Base-by-base conservation (phyloP, 768 basidiomycete genomes). In the Termitomyces sp. region DNA sequence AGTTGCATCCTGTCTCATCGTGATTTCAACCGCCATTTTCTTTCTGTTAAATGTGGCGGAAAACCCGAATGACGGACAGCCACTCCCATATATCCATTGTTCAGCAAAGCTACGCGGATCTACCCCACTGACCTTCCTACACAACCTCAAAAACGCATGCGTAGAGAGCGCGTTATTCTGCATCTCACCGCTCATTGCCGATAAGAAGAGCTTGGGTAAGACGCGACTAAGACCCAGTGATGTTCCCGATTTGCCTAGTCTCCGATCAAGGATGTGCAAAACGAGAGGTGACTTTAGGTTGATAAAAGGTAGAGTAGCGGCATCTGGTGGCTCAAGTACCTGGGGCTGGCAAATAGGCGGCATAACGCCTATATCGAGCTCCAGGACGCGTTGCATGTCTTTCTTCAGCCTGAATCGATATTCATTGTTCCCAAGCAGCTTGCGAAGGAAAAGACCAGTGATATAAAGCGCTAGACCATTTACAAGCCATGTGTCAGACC, bases 11-110 rank as follows among this genome's bases (percentile, higher is more conserved):
- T 98, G 96, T 59, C 87, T 81, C 85, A 98, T 94, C 3, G 88
- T 89, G 63, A 99, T 89, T 72, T 98, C 97, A 39, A 99, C 93
- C 1, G 94, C 90, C 89, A 98, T 97, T 74, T 95, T 94, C 81
- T 98, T 98, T 67, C 95, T 81, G 70, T 98, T 96, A 74, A 98
- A 98, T 37, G 86, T 87, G 0, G 96, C 94, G 13, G 86, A 85
- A 70, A 99, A 91, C 0, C 83, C 84, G 69, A 99, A 95, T 2
- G 87, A 82, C 0, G 97, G 97, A 70, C 95, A 97, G 22, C 97
- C 97, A 70, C 91, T 94, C 13, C 95, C 95, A 67, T 95, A 97
- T 61, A 99, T 93, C 97, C 97, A 99, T 71, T 98, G 96, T 67
- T 98, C 95, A n/a, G 93, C 92, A 68, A 99, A 99, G 31, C 85